Evolutionary conservation across 2,329 filamentous ascomycete genomes (phyloP).

Genomic region (Exophiala sideris): DNA sequence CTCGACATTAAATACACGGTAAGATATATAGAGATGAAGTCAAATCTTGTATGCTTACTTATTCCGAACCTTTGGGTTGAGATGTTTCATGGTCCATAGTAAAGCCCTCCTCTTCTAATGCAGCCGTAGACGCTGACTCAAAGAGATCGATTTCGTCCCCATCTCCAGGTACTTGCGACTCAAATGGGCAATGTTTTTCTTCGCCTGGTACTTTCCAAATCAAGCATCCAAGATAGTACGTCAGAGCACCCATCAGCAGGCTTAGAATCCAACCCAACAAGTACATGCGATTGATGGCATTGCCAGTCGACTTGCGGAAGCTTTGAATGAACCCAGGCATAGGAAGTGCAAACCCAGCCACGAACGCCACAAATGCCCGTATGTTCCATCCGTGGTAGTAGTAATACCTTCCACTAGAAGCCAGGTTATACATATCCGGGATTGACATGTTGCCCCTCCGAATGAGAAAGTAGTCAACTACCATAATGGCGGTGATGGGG

Average conservation of each 20-base stretch:
- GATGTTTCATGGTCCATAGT: too few species aligned
- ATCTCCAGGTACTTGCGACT: neutral
- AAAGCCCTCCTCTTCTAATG: too few species aligned
- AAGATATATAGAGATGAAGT: too few species aligned
- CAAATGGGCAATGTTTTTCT: neutral
- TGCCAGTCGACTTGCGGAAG: constrained; percentile 20
- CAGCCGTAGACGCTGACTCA: too few species aligned
- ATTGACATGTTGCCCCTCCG: constrained; percentile 35
- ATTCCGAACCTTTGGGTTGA: too few species aligned
- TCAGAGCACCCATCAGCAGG: constrained; percentile 24
- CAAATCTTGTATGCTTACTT: too few species aligned
- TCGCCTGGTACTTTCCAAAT: constrained; percentile 5
- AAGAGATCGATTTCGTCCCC: too few species aligned
- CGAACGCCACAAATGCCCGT: constrained; percentile 26
- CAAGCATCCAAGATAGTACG: constrained; percentile 22
- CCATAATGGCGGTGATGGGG: constrained; percentile 30
- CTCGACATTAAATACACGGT: too few species aligned
- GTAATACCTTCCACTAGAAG: constrained; percentile 32
- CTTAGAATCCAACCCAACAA: constrained; percentile 29
- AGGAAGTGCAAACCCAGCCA: constrained; percentile 27
- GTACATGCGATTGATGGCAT: constrained; percentile 26
- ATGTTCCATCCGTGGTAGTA: constrained; percentile 35
- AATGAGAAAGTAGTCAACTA: constrained; percentile 37
- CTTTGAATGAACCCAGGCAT: constrained; percentile 26
- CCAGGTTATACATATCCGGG: constrained; percentile 33